A percentile compares a stretch with the other conserved stretches of the same genome.
Conservation (phyloP, 805 yeast species). For the Kuraishia capsulata region DNA sequence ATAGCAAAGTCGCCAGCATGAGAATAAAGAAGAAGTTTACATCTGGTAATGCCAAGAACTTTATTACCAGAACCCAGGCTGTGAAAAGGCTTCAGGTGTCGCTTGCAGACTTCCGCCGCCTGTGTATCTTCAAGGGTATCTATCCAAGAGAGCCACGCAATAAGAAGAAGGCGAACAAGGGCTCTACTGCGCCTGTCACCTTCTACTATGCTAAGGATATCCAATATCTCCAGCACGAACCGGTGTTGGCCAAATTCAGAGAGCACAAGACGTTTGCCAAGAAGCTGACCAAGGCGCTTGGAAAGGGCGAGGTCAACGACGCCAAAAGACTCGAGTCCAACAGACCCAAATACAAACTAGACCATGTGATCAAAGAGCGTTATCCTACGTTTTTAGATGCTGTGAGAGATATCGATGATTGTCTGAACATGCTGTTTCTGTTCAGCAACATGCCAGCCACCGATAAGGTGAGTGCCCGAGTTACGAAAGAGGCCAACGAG, state of each 20-base stretch:
- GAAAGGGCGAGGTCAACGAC: conserved; percentile 83
- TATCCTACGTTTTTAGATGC: conserved; percentile 94
- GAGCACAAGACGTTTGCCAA: conserved; percentile 93
- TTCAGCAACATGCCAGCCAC: conserved; percentile 95
- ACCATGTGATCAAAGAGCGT: conserved; percentile 87
- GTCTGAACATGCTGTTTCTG: conserved; percentile 86
- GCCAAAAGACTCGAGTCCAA: conserved; percentile 79
- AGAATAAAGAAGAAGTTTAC: conserved; percentile 77
- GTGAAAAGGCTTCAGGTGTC: conserved; percentile 86
- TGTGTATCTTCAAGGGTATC: conserved; percentile 96
- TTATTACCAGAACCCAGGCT: conserved; percentile 91
- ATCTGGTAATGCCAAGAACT: conserved; percentile 85
- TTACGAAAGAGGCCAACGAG: conserved; percentile 81
- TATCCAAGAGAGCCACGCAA: conserved; percentile 95
- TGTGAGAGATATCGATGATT: conserved; percentile 88
- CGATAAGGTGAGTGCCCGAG: conserved; percentile 64
- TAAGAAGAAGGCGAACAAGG: conserved; percentile 94
- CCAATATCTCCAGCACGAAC: conserved; percentile 92
- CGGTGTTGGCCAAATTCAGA: conserved; percentile 82
- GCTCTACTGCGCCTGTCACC: conserved; percentile 93
- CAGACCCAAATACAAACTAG: conserved; percentile 79
- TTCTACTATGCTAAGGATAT: conserved; percentile 92
- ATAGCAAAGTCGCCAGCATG: no score
- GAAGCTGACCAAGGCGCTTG: conserved; percentile 81
- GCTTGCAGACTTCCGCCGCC: conserved; percentile 90